These are phyloP conservation scores for Hortaea werneckii DNA, from an alignment of 2,329 filamentous ascomycete genomes.

Conservation along the genomic window DNA sequence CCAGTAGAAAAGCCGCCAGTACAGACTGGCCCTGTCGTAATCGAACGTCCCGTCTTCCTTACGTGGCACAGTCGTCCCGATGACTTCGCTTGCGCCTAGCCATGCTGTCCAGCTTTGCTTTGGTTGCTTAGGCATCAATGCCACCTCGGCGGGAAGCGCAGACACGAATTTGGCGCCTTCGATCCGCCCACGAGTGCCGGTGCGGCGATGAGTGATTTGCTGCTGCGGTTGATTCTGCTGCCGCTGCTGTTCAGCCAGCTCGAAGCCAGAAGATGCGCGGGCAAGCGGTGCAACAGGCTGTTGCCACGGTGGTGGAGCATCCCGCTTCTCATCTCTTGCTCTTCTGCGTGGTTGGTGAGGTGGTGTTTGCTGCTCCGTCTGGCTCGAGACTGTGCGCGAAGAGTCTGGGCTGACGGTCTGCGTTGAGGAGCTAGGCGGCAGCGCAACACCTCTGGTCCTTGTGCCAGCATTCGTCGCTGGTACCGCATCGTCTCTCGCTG, in stretches of 20 bases:
- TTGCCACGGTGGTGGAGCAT: neutral
- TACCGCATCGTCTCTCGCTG: constrained; percentile 33
- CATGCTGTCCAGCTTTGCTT: constrained; percentile 24
- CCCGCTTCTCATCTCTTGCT: neutral
- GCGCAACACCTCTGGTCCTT: constrained; percentile 16
- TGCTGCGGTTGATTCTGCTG: neutral
- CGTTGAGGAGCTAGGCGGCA: constrained; percentile 24
- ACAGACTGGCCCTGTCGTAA: constrained; percentile 51
- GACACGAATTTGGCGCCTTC: constrained; percentile 29
- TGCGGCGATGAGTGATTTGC: neutral
- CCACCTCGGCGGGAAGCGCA: constrained; percentile 35
- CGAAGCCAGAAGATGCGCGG: neutral
- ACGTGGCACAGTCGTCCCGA: constrained; percentile 64
- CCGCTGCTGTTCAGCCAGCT: neutral
- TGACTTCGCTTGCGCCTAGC: constrained; percentile 46
- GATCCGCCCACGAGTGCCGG: constrained; percentile 18
- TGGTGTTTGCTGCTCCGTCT: constrained; percentile 22
- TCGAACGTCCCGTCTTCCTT: constrained; percentile 70
- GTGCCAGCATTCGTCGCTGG: constrained; percentile 27
- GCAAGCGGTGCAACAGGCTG: neutral
- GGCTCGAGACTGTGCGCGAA: constrained; percentile 29
- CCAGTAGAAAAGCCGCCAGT: constrained; percentile 51
- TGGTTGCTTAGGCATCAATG: constrained; percentile 38
- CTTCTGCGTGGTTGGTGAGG: constrained; percentile 1
- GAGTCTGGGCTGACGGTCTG: constrained; percentile 21